Conservation (phyloP, 129 eudicot species). For the Kitagawia praeruptora region DNA sequence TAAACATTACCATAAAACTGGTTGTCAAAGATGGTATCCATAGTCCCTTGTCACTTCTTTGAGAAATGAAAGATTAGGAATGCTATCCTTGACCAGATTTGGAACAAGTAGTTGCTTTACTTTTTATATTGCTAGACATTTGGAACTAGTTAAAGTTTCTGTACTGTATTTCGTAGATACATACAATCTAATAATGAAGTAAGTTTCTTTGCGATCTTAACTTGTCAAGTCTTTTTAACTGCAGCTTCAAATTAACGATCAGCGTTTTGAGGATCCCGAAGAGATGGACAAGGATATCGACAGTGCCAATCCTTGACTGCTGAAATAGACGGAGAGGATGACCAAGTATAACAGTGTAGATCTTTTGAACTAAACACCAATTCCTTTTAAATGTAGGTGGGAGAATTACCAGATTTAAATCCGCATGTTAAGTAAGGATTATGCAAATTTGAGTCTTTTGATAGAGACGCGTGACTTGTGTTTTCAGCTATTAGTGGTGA, state of each 20-base stretch:
- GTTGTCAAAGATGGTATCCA: not conserved
- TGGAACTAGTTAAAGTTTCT: not conserved
- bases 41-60: not conserved
- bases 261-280: slow-evolving; percentile 87
- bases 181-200: not conserved
- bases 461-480: not conserved
- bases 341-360: not conserved
- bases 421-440: not conserved
- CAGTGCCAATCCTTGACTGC: slow-evolving; percentile 25
- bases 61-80: not conserved
- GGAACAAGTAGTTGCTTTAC: not conserved
- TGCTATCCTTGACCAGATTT: not conserved
- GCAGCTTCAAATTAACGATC: slow-evolving; percentile 85
- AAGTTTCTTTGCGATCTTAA: not conserved
- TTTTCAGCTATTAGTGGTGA: not conserved
- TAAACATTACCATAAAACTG: too few relatives aligned
- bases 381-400: not conserved
- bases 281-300: slow-evolving; percentile 55
- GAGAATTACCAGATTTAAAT: not conserved
- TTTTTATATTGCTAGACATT: not conserved
- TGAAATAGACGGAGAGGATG: not conserved
- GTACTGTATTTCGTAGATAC: too few relatives aligned
- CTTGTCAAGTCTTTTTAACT: not conserved
- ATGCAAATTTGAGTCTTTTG: not conserved
- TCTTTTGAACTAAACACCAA: not conserved